phyloP scores from a whole-genome alignment of 148 eudicot genomes.

The Persicaria maculosa region DNA sequence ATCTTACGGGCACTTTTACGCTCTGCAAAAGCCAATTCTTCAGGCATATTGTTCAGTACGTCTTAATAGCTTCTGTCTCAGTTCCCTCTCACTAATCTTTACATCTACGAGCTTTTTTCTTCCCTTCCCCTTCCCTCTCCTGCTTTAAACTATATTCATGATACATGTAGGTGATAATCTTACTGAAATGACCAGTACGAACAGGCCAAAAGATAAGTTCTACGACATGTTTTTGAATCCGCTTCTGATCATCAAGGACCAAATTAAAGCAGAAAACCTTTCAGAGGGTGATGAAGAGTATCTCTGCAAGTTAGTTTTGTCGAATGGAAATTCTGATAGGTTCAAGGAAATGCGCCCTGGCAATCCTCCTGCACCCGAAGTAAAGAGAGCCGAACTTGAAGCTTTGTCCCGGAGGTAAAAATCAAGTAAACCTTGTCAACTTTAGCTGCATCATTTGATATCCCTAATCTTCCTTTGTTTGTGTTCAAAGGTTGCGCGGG shows the following conservation, averaged over 20 bases:
- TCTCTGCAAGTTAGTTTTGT: slow-evolving; percentile 55
- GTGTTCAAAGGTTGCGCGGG: slow-evolving; percentile 58
- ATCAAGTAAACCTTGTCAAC: not conserved
- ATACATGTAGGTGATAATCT: slow-evolving; percentile 48
- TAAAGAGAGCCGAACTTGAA: slow-evolving; percentile 70
- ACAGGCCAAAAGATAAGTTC: slow-evolving; percentile 71
- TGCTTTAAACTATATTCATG: not conserved
- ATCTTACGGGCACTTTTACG: slow-evolving; percentile 58
- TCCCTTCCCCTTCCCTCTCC: too few relatives aligned
- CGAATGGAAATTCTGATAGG: slow-evolving; percentile 49
- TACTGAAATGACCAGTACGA: slow-evolving; percentile 67
- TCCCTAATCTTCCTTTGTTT: not conserved
- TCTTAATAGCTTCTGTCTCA: not conserved
- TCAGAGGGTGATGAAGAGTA: slow-evolving; percentile 59
- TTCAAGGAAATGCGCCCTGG: slow-evolving; percentile 31
- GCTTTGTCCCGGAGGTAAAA: slow-evolving; percentile 86
- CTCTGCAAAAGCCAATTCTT: slow-evolving; percentile 63
- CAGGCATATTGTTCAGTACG: slow-evolving; percentile 73
- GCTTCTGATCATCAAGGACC: slow-evolving; percentile 77
- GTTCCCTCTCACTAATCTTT: not conserved
- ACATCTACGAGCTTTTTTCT: not conserved
- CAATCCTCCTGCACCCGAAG: slow-evolving; percentile 50
- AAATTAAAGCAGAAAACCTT: slow-evolving; percentile 75
- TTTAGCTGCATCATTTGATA: not conserved
- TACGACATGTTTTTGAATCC: slow-evolving; percentile 91